A percentile compares a stretch with the other conserved stretches of the same genome.
Evolutionary conservation across 257 asterid species (phyloP).

Genomic region (Rehmannia glutinosa): DNA sequence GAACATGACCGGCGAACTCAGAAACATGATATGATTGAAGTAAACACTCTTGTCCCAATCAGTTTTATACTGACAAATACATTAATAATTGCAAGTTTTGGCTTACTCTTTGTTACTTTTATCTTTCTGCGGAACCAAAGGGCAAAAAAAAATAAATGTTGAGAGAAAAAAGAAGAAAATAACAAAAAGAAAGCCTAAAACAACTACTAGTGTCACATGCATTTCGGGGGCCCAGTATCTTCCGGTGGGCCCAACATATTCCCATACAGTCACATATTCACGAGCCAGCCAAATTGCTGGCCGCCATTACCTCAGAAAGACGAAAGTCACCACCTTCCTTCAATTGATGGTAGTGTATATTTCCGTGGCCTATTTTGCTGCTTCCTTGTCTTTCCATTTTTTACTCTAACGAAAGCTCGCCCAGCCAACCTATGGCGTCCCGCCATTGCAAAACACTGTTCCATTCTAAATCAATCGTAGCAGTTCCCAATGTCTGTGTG

Average conservation of each 20-base stretch:
- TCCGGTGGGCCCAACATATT: constrained; percentile 4
- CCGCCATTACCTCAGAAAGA: constrained; percentile 34
- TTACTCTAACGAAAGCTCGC: not conserved
- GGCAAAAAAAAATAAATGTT: too few species aligned
- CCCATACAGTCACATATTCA: constrained; percentile 5
- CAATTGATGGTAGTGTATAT: not conserved
- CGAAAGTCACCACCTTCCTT: constrained; percentile 9
- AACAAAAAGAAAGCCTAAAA: too few species aligned
- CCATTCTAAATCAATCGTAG: not conserved
- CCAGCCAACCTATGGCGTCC: constrained; percentile 20
- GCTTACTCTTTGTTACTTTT: too few species aligned
- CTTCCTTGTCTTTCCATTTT: not conserved
- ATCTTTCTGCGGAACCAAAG: too few species aligned
- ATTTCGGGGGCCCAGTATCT: too few species aligned
- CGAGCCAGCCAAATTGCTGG: constrained; percentile 24
- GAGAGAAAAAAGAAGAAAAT: too few species aligned
- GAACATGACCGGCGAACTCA: too few species aligned
- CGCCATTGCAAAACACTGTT: constrained; percentile 1
- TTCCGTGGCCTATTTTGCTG: constrained; percentile 27
- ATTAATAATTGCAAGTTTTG: too few species aligned
- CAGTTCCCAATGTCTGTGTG: not conserved
- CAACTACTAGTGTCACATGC: too few species aligned
- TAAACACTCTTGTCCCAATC: too few species aligned
- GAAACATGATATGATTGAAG: too few species aligned
- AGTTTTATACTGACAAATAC: too few species aligned